phyloP scores from a whole-genome alignment of 805 yeast genomes.

The Myxozyma monticola region DNA sequence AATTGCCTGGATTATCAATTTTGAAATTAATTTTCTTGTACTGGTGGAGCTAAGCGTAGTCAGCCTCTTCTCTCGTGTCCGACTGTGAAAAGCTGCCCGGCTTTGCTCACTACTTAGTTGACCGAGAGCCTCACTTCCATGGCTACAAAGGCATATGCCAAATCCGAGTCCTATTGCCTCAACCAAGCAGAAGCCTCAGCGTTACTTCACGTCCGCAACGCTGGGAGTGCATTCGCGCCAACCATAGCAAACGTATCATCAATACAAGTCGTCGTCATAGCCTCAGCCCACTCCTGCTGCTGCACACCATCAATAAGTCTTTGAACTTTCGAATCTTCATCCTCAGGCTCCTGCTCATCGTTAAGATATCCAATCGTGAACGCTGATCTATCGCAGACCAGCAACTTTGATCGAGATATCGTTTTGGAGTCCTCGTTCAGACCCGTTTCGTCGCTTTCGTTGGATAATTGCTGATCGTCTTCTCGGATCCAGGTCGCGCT shows the following conservation, averaged over 20 bases:
- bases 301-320: conserved; percentile 29
- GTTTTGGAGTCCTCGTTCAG: conserved; percentile 2
- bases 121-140: too few species aligned
- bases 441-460: conserved; percentile 1
- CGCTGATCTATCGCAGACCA: conserved; percentile 12
- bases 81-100: too few species aligned
- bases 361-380: conserved; percentile 24
- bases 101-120: too few species aligned
- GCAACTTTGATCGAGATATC: neutral
- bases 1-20: too few species aligned
- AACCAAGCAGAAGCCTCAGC: too few species aligned
- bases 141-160: too few species aligned
- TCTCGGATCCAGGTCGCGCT: conserved; percentile 19
- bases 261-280: conserved; percentile 3
- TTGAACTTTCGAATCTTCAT: conserved; percentile 27
- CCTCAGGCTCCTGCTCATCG: conserved; percentile 28
- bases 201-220: too few species aligned
- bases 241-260: conserved; percentile 25
- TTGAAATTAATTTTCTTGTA: too few species aligned
- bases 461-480: neutral
- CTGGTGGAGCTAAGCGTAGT: too few species aligned
- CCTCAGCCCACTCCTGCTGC: conserved; percentile 31
- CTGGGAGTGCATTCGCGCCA: too few species aligned
- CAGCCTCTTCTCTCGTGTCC: too few species aligned
- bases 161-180: too few species aligned